These are phyloP conservation scores for Skeletonema potamos DNA, from an alignment of 108 stramenopile species.

Conservation along the genomic window DNA sequence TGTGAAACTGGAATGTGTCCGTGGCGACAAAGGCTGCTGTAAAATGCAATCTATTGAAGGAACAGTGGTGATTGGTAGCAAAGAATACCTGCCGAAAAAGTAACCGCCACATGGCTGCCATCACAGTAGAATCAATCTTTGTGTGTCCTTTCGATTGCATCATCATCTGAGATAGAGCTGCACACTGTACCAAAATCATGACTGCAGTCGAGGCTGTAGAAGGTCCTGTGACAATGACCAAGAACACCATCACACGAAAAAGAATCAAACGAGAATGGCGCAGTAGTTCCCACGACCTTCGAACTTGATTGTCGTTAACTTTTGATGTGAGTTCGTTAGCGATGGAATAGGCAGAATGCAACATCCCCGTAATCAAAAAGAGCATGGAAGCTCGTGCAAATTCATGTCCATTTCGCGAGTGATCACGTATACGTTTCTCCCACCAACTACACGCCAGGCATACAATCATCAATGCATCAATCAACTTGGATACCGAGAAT, in stretches of 20 bases:
- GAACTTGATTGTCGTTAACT: background rate
- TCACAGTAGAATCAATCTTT: constrained; percentile 50
- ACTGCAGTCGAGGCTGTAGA: constrained; percentile 60
- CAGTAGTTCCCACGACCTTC: background rate
- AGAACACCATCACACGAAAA: constrained; percentile 41
- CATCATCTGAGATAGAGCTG: constrained; percentile 50
- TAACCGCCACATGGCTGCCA: constrained; percentile 71
- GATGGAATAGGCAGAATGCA: constrained; percentile 21
- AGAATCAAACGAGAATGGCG: constrained; percentile 11
- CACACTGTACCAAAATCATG: constrained; percentile 54
- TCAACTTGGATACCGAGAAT: constrained; percentile 9
- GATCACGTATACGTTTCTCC: constrained; percentile 65
- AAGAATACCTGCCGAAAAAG: constrained; percentile 74
- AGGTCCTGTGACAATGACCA: constrained; percentile 83
- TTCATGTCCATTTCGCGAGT: constrained; percentile 58
- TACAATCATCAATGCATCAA: constrained; percentile 47
- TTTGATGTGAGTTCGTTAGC: background rate
- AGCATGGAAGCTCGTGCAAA: constrained; percentile 48
- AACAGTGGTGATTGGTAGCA: constrained; percentile 81
- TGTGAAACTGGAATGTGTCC: constrained; percentile 61
- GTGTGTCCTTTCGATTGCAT: constrained; percentile 33
- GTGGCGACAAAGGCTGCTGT: constrained; percentile 86
- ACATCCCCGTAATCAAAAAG: constrained; percentile 32
- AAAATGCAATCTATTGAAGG: constrained; percentile 79
- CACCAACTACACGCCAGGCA: constrained; percentile 65